phyloP scores from a whole-genome alignment of 805 yeast genomes.

The Saturnispora dispora region DNA sequence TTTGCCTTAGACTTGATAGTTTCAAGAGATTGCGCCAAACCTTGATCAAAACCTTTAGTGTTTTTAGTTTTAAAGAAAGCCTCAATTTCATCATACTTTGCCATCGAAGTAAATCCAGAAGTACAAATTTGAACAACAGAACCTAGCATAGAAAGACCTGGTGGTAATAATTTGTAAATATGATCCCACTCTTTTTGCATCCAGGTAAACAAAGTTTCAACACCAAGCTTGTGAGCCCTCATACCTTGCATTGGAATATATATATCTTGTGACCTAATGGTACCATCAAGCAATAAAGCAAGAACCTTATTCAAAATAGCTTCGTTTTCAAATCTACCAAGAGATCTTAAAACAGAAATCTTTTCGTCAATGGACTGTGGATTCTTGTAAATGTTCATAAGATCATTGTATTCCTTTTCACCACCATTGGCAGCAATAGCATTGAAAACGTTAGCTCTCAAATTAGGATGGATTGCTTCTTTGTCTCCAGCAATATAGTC shows the following conservation, averaged over 20 bases:
- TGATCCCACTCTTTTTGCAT: constrained; percentile 59
- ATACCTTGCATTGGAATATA: constrained; percentile 69
- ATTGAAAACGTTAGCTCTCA: constrained; percentile 36
- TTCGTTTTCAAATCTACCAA: constrained; percentile 39
- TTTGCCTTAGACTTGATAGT: constrained; percentile 40
- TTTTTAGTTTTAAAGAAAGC: constrained; percentile 41
- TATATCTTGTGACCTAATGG: constrained; percentile 45
- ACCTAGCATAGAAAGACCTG: constrained; percentile 72
- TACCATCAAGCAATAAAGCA: constrained; percentile 46
- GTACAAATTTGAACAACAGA: constrained; percentile 57
- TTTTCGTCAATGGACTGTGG: constrained; percentile 52
- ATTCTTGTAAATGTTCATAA: constrained; percentile 36
- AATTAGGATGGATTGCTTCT: constrained; percentile 36
- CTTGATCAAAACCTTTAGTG: constrained; percentile 49
- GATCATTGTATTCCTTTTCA: constrained; percentile 31
- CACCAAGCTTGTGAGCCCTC: constrained; percentile 53
- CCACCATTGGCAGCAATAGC: constrained; percentile 34
- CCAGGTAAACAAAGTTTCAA: constrained; percentile 69
- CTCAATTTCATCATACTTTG: constrained; percentile 34
- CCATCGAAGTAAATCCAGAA: constrained; percentile 31
- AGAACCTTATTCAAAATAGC: constrained; percentile 33
- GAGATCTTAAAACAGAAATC: constrained; percentile 44
- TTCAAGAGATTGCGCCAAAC: constrained; percentile 50
- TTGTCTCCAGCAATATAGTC: constrained; percentile 21
- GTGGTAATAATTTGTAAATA: constrained; percentile 60